Conservation (phyloP, 2,329 filamentous ascomycete genomes). For the Pseudogymnoascus sp. region DNA sequence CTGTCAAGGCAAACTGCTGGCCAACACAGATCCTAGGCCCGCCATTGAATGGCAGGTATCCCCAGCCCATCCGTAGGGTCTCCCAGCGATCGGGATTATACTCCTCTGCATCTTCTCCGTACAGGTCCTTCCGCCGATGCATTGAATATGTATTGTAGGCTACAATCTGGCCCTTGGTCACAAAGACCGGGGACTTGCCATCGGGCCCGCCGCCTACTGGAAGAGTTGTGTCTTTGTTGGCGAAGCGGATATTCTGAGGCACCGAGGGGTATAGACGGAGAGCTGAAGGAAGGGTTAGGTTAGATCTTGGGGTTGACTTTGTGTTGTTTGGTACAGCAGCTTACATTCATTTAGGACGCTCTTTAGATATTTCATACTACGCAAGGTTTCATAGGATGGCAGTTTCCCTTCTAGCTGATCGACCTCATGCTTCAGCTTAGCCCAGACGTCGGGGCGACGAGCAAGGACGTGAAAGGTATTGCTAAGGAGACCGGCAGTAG, state of each 20-base stretch:
- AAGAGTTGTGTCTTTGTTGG: constrained; percentile 37
- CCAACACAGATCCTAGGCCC: constrained; percentile 33
- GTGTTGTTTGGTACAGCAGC: neutral
- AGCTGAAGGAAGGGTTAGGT: constrained; percentile 39
- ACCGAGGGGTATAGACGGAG: constrained; percentile 48
- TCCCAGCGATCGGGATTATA: constrained; percentile 32
- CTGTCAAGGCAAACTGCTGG: constrained; percentile 31
- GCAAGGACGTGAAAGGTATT: constrained; percentile 40
- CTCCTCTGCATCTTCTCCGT: constrained; percentile 28
- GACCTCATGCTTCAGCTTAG: constrained; percentile 36
- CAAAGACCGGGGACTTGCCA: constrained; percentile 27
- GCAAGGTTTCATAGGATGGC: constrained; percentile 24
- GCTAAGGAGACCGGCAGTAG: constrained; percentile 45
- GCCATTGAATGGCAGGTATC: constrained; percentile 32
- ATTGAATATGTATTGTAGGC: constrained; percentile 23
- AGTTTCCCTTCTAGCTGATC: constrained; percentile 1
- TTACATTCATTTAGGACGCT: constrained; percentile 24
- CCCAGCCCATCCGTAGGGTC: constrained; percentile 35
- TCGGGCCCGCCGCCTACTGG: constrained; percentile 27
- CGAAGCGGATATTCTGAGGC: constrained; percentile 44
- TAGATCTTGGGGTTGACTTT: neutral
- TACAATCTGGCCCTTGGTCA: constrained; percentile 24
- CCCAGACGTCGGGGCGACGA: constrained; percentile 34
- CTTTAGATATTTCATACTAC: constrained; percentile 25
- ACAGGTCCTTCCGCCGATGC: constrained; percentile 29